phyloP scores from a whole-genome alignment of 1,139 yeast species.

The Yamadazyma trypodendri region DNA sequence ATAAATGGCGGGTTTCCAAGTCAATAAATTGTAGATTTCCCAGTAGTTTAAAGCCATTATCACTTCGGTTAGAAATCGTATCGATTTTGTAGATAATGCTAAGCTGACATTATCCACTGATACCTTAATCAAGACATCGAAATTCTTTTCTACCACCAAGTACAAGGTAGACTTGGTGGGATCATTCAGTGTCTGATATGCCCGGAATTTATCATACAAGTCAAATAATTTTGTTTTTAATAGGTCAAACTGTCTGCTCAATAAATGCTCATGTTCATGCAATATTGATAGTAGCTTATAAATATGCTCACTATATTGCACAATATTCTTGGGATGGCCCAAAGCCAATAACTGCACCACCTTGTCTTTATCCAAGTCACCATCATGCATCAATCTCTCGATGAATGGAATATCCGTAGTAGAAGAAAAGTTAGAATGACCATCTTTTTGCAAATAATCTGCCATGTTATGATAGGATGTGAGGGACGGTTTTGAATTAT shows the following conservation, averaged over 20 bases:
- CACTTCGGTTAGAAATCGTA: conserved; percentile 39
- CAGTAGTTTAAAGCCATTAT: conserved; percentile 45
- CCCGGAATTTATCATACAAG: conserved; percentile 27
- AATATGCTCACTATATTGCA: conserved; percentile 42
- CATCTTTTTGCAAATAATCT: too few relatives aligned
- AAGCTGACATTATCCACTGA: conserved; percentile 32
- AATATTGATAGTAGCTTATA: conserved; percentile 30
- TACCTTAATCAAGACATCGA: conserved; percentile 38
- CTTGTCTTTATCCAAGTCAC: conserved; percentile 23
- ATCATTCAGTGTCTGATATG: conserved; percentile 20
- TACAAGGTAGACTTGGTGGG: conserved; percentile 35
- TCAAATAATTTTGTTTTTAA: conserved; percentile 25
- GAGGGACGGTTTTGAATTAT: too few relatives aligned
- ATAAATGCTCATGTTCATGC: conserved; percentile 20
- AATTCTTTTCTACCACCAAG: conserved; percentile 37
- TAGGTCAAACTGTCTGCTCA: conserved; percentile 4
- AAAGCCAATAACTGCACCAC: conserved; percentile 27
- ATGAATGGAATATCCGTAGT: conserved; percentile 7
- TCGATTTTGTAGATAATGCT: conserved; percentile 34
- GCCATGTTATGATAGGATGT: too few relatives aligned
- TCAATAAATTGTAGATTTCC: conserved; percentile 44
- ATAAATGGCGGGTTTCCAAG: conserved; percentile 46
- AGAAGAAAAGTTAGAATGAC: too few relatives aligned
- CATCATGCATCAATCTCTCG: conserved; percentile 11
- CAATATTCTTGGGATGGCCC: conserved; percentile 30